These are phyloP conservation scores for Phytopythium montanum DNA, from an alignment of 352 stramenopile species.

Conservation along the genomic window DNA sequence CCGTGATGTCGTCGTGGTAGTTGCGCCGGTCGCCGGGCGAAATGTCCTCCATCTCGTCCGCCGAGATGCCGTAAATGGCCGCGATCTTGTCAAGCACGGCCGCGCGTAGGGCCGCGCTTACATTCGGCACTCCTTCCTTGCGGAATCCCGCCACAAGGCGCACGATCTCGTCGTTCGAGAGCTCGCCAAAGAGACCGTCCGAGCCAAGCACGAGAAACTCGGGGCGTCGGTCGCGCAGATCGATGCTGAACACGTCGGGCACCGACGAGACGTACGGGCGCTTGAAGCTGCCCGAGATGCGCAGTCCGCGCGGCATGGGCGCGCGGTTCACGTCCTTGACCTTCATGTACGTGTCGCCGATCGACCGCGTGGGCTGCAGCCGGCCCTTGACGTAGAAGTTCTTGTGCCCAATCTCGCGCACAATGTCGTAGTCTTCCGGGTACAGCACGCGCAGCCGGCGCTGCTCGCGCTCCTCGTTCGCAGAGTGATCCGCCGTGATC, in stretches of 20 bases:
- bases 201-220: constrained; percentile 67
- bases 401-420: constrained; percentile 56
- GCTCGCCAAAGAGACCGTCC: constrained; percentile 56
- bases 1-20: constrained; percentile 75
- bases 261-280: constrained; percentile 63
- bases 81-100: constrained; percentile 52
- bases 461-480: constrained; percentile 59
- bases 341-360: constrained; percentile 77
- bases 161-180: constrained; percentile 63
- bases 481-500: constrained; percentile 64
- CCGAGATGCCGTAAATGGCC: constrained; percentile 45
- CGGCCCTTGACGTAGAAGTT: constrained; percentile 76
- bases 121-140: constrained; percentile 45
- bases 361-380: constrained; percentile 58
- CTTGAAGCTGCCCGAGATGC: constrained; percentile 51
- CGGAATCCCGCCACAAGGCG: constrained; percentile 43
- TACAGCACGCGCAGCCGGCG: constrained; percentile 48
- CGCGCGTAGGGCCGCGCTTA: constrained; percentile 41
- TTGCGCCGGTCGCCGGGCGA: constrained; percentile 50
- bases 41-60: constrained; percentile 46
- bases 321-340: constrained; percentile 64
- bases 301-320: constrained; percentile 56
- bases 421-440: constrained; percentile 63
- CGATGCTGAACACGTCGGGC: constrained; percentile 62
- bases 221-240: constrained; percentile 38